Evolutionary conservation across 2,329 filamentous ascomycete genomes (phyloP), one percentile per base, ranked within the genome.

Genomic region (Bipolaris gigantea): DNA sequence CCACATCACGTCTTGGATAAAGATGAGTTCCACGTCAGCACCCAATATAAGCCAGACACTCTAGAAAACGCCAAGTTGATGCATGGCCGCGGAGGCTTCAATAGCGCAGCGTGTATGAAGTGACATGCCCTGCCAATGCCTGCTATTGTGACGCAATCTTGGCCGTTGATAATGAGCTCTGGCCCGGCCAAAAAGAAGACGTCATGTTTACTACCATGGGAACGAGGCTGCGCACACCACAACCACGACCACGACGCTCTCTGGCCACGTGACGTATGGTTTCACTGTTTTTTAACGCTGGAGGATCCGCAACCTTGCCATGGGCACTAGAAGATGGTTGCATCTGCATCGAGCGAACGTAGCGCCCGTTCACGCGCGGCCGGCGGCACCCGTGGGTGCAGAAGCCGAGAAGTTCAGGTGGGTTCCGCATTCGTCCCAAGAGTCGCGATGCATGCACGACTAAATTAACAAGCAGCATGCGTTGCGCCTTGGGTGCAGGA

Each of bases 301-400:
- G 21, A 39, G 25, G 39, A 40, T 43, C 2, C 10, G 15, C 3
- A 36, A 33, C 33, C 21, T 19, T 25, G 39, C 39, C 23, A 40
- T 50, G 33, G 6, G 15, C 19, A 43, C 27, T 39, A 42, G 32
- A 25, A 39, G 39, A 30, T 16, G 32, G 36, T 27, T 21, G 39
- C 39, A 35, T 42, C 48, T 21, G 39, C 39, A 35, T 42, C 48
- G 32, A 43, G n/a, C 39, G 38, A 50, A 42, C 39, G 23, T 10
- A 51, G 52, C 36, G 36, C 30, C 52, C 52, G 52, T 51, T 39
- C 32, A 50, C 42, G 52, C 41, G 52, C 19, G 35, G 30, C 21
- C 41, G 41, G 44, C 50, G 48, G 49, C 41, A 43, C 43, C 48
- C 16, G 48, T 32, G 19, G 47, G 34, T 49, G 51, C 51, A 41